These are phyloP conservation scores for Diaporthe helianthi DNA, from an alignment of 2,329 filamentous ascomycete species.

Conservation along the genomic window DNA sequence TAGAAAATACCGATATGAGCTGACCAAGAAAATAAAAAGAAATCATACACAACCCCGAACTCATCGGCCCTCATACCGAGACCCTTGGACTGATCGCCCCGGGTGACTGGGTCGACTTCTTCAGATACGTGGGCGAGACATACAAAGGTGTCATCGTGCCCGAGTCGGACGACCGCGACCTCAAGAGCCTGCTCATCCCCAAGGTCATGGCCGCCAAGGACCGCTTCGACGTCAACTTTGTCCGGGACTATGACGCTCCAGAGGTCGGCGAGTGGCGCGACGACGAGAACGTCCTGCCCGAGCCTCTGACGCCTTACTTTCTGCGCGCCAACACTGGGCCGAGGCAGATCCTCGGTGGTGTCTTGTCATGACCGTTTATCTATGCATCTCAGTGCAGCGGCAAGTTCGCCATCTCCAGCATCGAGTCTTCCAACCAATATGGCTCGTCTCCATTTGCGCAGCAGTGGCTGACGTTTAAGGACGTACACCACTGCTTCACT, in stretches of 20 bases:
- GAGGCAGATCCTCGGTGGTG: slow-evolving; percentile 52
- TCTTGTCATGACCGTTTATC: slow-evolving; percentile 56
- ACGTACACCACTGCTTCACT: slow-evolving; percentile 60
- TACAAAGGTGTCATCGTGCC: slow-evolving; percentile 58
- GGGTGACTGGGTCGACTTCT: slow-evolving; percentile 67
- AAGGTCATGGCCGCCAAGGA: slow-evolving; percentile 63
- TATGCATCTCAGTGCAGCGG: slow-evolving; percentile 54
- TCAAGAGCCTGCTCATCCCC: slow-evolving; percentile 57
- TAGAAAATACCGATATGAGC: background rate
- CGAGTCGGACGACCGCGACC: slow-evolving; percentile 58
- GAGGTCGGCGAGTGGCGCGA: slow-evolving; percentile 51
- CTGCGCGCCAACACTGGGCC: slow-evolving; percentile 58
- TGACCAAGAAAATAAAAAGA: slow-evolving; percentile 55
- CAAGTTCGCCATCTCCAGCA: slow-evolving; percentile 60
- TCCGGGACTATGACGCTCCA: slow-evolving; percentile 54
- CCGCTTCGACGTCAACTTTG: slow-evolving; percentile 62
- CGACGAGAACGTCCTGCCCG: slow-evolving; percentile 50
- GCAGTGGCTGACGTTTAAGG: slow-evolving; percentile 50
- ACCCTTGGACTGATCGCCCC: slow-evolving; percentile 61
- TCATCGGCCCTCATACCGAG: slow-evolving; percentile 61
- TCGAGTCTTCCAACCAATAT: slow-evolving; percentile 54
- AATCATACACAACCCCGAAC: slow-evolving; percentile 62
- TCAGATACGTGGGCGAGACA: slow-evolving; percentile 62
- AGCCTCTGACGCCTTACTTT: slow-evolving; percentile 53
- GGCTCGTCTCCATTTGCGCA: slow-evolving; percentile 43